Conservation (phyloP, 1,284 basidiomycete species). For the Sphagnurus paluster region DNA sequence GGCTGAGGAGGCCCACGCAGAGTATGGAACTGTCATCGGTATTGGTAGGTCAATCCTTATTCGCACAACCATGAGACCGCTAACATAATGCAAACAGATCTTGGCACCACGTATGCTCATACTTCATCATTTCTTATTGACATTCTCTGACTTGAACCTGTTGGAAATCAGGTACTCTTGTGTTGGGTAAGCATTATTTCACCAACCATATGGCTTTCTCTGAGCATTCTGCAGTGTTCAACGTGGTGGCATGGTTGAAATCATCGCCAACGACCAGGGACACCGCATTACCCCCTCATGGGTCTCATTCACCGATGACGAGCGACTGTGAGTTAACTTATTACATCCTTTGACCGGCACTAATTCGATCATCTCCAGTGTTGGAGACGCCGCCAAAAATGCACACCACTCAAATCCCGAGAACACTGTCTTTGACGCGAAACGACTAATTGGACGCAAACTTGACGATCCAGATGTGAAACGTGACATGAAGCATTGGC, state of each 20-base stretch:
- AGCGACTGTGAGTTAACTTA: conserved; percentile 72
- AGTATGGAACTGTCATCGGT: conserved; percentile 94
- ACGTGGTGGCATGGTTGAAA: conserved; percentile 91
- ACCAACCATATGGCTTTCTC: not conserved
- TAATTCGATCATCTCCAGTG: conserved; percentile 36
- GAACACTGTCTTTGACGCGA: conserved; percentile 98
- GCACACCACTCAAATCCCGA: conserved; percentile 83
- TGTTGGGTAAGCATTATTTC: conserved; percentile 55
- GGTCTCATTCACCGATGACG: conserved; percentile 90
- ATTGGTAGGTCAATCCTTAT: conserved; percentile 63
- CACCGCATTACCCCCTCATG: conserved; percentile 97
- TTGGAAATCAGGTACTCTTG: conserved; percentile 62
- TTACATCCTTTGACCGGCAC: not conserved
- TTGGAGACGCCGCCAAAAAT: conserved; percentile 81
- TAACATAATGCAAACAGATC: conserved; percentile 47
- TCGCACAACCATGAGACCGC: not conserved
- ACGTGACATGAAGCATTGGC: conserved; percentile 88
- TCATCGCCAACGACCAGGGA: conserved; percentile 97
- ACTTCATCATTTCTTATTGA: not conserved
- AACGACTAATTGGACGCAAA: conserved; percentile 93
- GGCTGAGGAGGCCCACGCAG: conserved; percentile 53
- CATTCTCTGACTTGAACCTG: conserved; percentile 23
- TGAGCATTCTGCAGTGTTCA: conserved; percentile 65
- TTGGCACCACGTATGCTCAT: conserved; percentile 72
- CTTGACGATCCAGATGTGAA: conserved; percentile 78